Percentiles rank a stretch among this genome's conserved stretches.
Conservation (phyloP, 371 early-diverging fungal species). For the Pancytospora epiphaga region DNA sequence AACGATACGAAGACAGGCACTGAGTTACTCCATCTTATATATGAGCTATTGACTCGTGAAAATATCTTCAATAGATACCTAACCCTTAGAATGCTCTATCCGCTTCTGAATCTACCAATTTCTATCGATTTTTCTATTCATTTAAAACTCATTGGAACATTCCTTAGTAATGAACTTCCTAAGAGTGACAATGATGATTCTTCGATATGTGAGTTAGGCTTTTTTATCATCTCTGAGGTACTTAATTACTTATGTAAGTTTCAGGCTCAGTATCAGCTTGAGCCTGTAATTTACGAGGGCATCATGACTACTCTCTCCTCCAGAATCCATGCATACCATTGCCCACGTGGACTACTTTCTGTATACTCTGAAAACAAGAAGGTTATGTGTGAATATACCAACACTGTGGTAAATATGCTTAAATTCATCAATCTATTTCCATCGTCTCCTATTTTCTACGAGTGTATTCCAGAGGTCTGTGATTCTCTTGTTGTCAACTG, state of each 20-base stretch:
- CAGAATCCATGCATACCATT: neutral
- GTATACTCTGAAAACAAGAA: slow-evolving; percentile 5
- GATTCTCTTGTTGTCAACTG: neutral
- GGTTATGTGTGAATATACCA: slow-evolving; percentile 10
- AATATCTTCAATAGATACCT: slow-evolving; percentile 21
- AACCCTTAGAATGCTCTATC: neutral
- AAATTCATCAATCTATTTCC: neutral
- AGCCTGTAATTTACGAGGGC: neutral
- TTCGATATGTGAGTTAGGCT: slow-evolving; percentile 6
- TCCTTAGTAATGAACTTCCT: slow-evolving; percentile 13
- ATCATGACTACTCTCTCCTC: neutral
- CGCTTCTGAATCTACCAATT: neutral
- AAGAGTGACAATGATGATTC: neutral
- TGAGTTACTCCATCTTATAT: neutral
- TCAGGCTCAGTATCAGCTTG: neutral
- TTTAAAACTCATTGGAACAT: neutral
- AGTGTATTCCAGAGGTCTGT: neutral
- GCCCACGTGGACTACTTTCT: neutral
- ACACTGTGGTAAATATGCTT: neutral
- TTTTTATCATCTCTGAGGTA: slow-evolving; percentile 9
- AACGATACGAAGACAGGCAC: neutral
- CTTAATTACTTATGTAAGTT: slow-evolving; percentile 1
- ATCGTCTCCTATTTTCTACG: neutral
- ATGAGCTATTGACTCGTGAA: slow-evolving; percentile 1
- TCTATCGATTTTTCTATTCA: neutral